Base-by-base conservation (phyloP, 1,139 yeast species). In the Hemisphaericaspora subhashii region DNA sequence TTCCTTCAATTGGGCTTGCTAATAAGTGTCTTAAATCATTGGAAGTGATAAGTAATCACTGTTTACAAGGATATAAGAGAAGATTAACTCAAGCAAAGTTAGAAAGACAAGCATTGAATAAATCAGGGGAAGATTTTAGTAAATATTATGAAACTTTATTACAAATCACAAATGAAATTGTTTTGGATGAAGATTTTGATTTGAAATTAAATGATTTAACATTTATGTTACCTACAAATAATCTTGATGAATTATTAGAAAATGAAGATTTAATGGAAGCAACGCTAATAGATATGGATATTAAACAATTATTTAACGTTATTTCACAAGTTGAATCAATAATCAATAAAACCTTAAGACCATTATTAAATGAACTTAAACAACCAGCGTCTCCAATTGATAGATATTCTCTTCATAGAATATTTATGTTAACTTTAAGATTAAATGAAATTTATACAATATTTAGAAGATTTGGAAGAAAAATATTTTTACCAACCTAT, bases 41-140 rank as follows among this genome's bases (percentile, higher is more conserved):
- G 29, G 69, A 65, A 31, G 39, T 53, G 0, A 57, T 77, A 35
- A 58, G 69, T 33, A 38, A 47, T 5, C 70, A 66, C 38, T 70
- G 83, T 11, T 54, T 69, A 10, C 64, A 64, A 15, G 76, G 81
- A 0, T 79, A 79, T 49, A 67, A 70, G 39, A 73, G 68, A 43
- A 67, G 72, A 38, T 52, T 77, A 37, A 66, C 60, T 15, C 72
- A 61, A 41, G 74, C 80, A 1, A 57, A 63, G 36, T 30, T 53
- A 31, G 81, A 72, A 42, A 57, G 47, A 32, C 38, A 33, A 14
- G 41, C 25, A n/a, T 11, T 21, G n/a, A 15, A 24, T 3, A 36
- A 35, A 23, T 39, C 37, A 7, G 14, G 33, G 6, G 33, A 33
- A 16, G 26, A 39, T 9, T 29, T 29, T 17, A 17, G 42, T 1